Conservation (phyloP, 257 asterid genomes). For the Petunia axillaris region DNA sequence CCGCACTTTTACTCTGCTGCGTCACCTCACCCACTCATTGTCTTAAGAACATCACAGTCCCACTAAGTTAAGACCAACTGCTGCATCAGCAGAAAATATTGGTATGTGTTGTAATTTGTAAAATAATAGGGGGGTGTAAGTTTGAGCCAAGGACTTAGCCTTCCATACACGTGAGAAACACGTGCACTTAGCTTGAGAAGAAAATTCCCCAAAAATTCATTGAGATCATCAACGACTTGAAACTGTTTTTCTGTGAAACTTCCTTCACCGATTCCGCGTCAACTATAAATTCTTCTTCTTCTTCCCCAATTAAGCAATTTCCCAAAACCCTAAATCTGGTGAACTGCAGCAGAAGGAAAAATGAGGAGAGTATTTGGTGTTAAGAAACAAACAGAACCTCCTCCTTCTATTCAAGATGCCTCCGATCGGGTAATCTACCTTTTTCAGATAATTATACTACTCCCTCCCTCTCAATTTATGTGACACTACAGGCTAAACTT, state of each 20-base stretch:
- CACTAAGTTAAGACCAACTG: too few relatives aligned
- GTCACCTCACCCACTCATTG: too few relatives aligned
- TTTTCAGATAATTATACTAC: too few relatives aligned
- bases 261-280: background rate
- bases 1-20: too few relatives aligned
- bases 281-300: background rate
- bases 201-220: background rate
- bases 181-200: background rate
- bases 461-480: too few relatives aligned
- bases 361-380: constrained; percentile 95
- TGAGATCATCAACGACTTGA: background rate
- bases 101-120: too few relatives aligned
- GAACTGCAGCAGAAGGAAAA: constrained; percentile 19
- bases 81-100: too few relatives aligned
- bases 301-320: background rate
- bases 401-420: constrained; percentile 81
- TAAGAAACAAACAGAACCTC: constrained; percentile 93
- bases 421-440: constrained; percentile 68
- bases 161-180: background rate
- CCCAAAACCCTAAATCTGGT: background rate
- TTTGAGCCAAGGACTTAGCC: too few relatives aligned
- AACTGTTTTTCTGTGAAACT: constrained; percentile 14
- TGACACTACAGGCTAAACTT: too few relatives aligned
- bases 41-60: too few relatives aligned
- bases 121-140: too few relatives aligned